phyloP scores from a whole-genome alignment of 805 yeast genomes.

The Yamadazyma insecticola region DNA sequence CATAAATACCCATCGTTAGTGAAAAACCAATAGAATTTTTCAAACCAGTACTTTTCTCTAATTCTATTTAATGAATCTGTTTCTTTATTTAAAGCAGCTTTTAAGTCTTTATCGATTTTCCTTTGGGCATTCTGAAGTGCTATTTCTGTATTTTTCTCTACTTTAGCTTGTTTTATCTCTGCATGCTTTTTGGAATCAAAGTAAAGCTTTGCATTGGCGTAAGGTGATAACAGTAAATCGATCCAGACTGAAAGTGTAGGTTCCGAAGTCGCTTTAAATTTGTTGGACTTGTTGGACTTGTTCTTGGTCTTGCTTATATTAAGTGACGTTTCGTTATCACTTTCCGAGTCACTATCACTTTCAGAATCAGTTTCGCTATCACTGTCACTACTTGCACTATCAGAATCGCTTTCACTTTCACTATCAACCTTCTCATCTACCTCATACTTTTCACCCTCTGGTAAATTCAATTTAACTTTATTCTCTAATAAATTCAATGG shows the following conservation, averaged over 20 bases:
- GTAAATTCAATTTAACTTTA: constrained; percentile 55
- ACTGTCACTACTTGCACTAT: constrained; percentile 23
- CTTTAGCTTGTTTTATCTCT: constrained; percentile 71
- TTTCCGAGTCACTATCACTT: constrained; percentile 9
- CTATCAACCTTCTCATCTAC: constrained; percentile 20
- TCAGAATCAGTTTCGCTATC: constrained; percentile 24
- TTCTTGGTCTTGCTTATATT: neutral
- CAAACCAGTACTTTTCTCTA: constrained; percentile 84
- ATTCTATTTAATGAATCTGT: constrained; percentile 48
- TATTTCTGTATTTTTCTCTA: constrained; percentile 67
- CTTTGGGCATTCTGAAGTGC: constrained; percentile 83
- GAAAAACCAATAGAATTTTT: constrained; percentile 92
- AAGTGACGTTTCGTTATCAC: constrained; percentile 14
- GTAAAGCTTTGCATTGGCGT: constrained; percentile 81
- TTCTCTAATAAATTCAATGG: constrained; percentile 71
- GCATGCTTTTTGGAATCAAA: constrained; percentile 76
- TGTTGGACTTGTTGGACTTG: constrained; percentile 8
- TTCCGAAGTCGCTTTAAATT: constrained; percentile 5
- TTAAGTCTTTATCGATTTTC: constrained; percentile 69
- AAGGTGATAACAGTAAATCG: constrained; percentile 69
- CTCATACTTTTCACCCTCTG: constrained; percentile 36
- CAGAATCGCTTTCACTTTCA: constrained; percentile 11
- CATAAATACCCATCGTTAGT: constrained; percentile 85
- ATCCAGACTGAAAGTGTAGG: constrained; percentile 50
- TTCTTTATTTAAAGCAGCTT: constrained; percentile 54